Percentiles rank a stretch among this genome's conserved stretches.
These are phyloP conservation scores for Cladorrhinum sp. DNA, from an alignment of 2,329 filamentous ascomycete species.

Conservation along the genomic window DNA sequence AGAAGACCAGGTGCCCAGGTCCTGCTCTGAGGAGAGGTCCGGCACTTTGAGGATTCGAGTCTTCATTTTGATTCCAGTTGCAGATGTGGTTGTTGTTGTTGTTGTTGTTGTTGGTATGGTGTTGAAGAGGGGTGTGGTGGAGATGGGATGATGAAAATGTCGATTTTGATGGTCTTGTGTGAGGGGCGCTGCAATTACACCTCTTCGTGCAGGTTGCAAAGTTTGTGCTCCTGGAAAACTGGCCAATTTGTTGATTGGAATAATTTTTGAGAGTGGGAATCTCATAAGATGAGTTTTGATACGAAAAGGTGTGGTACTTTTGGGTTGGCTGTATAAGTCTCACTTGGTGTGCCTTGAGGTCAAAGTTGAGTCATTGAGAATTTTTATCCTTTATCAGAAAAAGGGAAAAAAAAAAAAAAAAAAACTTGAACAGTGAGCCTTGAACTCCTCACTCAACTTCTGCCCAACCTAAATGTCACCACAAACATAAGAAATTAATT, in stretches of 20 bases:
- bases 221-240: neutral
- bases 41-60: slow-evolving; percentile 30
- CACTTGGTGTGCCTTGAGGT: neutral
- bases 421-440: neutral
- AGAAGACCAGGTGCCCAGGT: slow-evolving; percentile 22
- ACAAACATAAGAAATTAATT: neutral
- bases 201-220: neutral
- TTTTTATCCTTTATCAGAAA: slow-evolving; percentile 12
- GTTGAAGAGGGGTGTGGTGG: neutral
- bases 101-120: neutral
- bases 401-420: neutral
- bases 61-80: slow-evolving; percentile 23
- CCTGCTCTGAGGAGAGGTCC: neutral
- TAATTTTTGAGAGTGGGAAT: neutral
- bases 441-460: neutral
- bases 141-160: neutral
- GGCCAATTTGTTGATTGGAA: neutral
- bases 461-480: neutral
- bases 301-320: neutral
- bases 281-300: neutral
- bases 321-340: too few relatives aligned
- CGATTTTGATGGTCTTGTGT: neutral
- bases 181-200: neutral
- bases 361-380: slow-evolving; percentile 23
- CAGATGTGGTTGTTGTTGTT: neutral